Conservation (phyloP, 352 stramenopile species). For the Pythium rishiriense region DNA sequence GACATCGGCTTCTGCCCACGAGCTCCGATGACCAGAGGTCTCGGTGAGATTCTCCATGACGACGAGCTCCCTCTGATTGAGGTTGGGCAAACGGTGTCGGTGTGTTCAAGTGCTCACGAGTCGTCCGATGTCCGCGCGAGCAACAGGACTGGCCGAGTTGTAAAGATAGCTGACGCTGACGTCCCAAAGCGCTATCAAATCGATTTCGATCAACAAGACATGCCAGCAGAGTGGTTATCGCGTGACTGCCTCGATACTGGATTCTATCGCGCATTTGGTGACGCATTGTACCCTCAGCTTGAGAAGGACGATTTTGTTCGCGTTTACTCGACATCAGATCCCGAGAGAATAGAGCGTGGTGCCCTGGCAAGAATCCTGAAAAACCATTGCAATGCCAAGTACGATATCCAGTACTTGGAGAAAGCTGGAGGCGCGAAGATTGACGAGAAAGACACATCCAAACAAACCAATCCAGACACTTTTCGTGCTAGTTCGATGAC, state of each 20-base stretch:
- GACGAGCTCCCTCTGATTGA: slow-evolving; percentile 39
- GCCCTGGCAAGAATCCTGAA: slow-evolving; percentile 36
- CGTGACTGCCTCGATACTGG: slow-evolving; percentile 40
- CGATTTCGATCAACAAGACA: slow-evolving; percentile 32
- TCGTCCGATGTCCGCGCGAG: neutral
- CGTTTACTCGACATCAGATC: slow-evolving; percentile 20
- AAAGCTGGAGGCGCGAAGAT: slow-evolving; percentile 7
- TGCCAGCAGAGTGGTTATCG: slow-evolving; percentile 36
- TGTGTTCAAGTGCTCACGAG: slow-evolving; percentile 28
- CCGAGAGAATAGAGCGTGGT: neutral
- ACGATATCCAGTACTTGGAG: slow-evolving; percentile 56
- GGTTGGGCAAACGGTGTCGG: slow-evolving; percentile 36
- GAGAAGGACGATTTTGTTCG: slow-evolving; percentile 49
- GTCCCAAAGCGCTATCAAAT: slow-evolving; percentile 36
- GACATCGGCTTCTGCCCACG: slow-evolving; percentile 46
- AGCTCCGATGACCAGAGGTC: slow-evolving; percentile 36
- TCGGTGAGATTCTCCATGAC: slow-evolving; percentile 41
- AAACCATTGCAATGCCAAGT: slow-evolving; percentile 48
- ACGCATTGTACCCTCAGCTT: slow-evolving; percentile 35
- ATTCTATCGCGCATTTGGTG: slow-evolving; percentile 30
- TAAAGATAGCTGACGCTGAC: slow-evolving; percentile 26
- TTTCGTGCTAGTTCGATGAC: neutral
- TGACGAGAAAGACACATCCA: neutral
- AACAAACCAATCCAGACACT: neutral
- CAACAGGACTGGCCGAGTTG: slow-evolving; percentile 33